phyloP scores from a whole-genome alignment of 129 eudicot species.

The Oenanthe sinensis region DNA sequence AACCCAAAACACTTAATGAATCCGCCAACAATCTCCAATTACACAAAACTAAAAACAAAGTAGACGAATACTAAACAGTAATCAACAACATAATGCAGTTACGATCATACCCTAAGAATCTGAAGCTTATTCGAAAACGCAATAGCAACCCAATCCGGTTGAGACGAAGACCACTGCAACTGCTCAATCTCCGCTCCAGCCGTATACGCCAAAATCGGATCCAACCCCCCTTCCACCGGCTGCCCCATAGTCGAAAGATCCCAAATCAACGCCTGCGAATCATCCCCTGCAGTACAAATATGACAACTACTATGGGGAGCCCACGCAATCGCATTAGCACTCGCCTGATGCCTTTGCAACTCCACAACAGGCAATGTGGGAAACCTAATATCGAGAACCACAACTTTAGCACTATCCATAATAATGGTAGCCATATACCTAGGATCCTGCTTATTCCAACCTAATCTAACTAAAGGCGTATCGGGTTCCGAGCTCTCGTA shows the following conservation, averaged over 20 bases:
- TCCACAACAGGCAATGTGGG: conserved; percentile 90
- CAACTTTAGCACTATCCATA: conserved; percentile 91
- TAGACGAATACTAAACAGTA: background rate
- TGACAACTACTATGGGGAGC: conserved; percentile 94
- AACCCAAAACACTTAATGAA: background rate
- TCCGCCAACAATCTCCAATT: background rate
- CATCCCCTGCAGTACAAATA: conserved; percentile 94
- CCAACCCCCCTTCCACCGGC: conserved; percentile 92
- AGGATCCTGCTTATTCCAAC: conserved; percentile 98
- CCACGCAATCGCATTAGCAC: conserved; percentile 92
- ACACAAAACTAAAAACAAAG: background rate
- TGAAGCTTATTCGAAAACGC: conserved; percentile 90
- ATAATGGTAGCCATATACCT: conserved; percentile 94
- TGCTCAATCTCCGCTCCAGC: conserved; percentile 97
- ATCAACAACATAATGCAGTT: background rate
- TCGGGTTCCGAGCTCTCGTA: conserved; percentile 92
- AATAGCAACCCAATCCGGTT: conserved; percentile 99
- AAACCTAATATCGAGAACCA: conserved; percentile 82
- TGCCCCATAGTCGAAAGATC: conserved; percentile 95
- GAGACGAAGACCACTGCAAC: conserved; percentile 91
- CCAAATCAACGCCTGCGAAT: conserved; percentile 92
- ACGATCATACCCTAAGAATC: conserved; percentile 82
- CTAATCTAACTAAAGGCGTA: conserved; percentile 75
- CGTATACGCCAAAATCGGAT: conserved; percentile 85
- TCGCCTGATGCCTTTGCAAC: conserved; percentile 82